Conservation (phyloP, 441 rosid genomes). For the Melastoma candidum region DNA sequence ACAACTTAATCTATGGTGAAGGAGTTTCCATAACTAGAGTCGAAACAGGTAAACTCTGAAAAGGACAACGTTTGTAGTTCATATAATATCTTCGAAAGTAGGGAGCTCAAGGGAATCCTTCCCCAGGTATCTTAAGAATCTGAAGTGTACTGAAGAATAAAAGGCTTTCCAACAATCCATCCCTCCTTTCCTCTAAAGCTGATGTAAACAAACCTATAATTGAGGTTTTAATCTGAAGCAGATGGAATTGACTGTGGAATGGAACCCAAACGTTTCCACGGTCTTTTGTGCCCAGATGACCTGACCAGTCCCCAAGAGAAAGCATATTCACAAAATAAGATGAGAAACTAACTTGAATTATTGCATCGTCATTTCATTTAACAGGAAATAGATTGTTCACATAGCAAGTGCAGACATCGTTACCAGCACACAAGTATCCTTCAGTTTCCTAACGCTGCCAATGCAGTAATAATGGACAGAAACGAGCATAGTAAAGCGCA, state of each 20-base stretch:
- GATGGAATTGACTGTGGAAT: constrained; percentile 68
- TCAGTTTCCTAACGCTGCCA: too few relatives aligned
- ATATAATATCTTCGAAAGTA: constrained; percentile 91
- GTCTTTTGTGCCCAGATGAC: constrained; percentile 91
- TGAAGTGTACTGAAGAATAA: constrained; percentile 70
- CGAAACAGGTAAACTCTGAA: background rate
- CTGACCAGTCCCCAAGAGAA: constrained; percentile 83
- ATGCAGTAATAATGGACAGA: too few relatives aligned
- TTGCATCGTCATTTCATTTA: too few relatives aligned
- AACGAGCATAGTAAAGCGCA: too few relatives aligned
- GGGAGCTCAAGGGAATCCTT: constrained; percentile 76
- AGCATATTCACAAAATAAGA: constrained; percentile 27
- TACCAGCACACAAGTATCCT: too few relatives aligned
- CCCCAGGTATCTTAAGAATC: constrained; percentile 80
- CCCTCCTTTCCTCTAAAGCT: constrained; percentile 89
- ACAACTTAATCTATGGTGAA: background rate
- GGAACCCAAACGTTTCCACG: constrained; percentile 61
- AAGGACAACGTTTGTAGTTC: background rate
- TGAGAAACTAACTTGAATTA: background rate
- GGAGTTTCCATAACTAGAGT: background rate
- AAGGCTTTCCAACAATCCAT: constrained; percentile 93
- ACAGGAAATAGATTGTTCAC: too few relatives aligned
- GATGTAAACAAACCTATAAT: constrained; percentile 80
- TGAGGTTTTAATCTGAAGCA: constrained; percentile 93
- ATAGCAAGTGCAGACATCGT: too few relatives aligned